Base-by-base conservation (phyloP, 2,329 filamentous ascomycete species). In the Sporothrix brasiliensis region DNA sequence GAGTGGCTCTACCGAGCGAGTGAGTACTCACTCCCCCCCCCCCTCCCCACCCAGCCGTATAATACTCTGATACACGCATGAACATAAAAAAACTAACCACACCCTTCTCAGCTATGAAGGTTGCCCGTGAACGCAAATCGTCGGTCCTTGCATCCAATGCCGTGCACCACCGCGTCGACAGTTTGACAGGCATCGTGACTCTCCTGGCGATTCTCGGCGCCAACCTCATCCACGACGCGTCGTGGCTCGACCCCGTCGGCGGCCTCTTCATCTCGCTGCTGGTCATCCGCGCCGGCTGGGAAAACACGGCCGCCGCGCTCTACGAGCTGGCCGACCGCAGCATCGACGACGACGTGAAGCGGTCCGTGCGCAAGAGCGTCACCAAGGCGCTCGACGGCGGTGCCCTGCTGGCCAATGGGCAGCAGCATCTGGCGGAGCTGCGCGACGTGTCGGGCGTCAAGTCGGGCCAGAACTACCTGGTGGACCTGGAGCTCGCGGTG, bases 1-100 rank as follows among this genome's bases (percentile, higher is more conserved):
- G 95, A 99, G 81, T 99, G 94, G 92, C 84, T 99, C 34, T 99
- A 98, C 79, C 90, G 91, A 83, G 93, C 94, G 74, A 99, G 94
- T 95, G 88, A 84, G 92, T 88, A 4, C 65, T 27, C 63, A n/a
- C 6, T 19, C 41, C 0, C 6, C 41, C 6, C 41, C 39, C 39
- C 39, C 39, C 39, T 49, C 30, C 21, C 47, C 13, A 14, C n/a
- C 10, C 6, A 13, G 11, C 11, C 52, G 52, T 44, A 56, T 27
- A 5, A 9, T 34, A 34, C 70, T 50, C 34, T 9, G 6, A 21
- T 10, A n/a, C n/a, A 34, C 34, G 7, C n/a, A 6, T 74, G 71
- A 76, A 80, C 73, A 80, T 76, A 19, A 13, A 68, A 65, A 6
- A 21, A 7, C 58, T 44, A 16, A 47, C 56, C 30, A 11, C 27